Base-by-base conservation (phyloP, 2,329 filamentous ascomycete species). In the Trichoderma gracile region DNA sequence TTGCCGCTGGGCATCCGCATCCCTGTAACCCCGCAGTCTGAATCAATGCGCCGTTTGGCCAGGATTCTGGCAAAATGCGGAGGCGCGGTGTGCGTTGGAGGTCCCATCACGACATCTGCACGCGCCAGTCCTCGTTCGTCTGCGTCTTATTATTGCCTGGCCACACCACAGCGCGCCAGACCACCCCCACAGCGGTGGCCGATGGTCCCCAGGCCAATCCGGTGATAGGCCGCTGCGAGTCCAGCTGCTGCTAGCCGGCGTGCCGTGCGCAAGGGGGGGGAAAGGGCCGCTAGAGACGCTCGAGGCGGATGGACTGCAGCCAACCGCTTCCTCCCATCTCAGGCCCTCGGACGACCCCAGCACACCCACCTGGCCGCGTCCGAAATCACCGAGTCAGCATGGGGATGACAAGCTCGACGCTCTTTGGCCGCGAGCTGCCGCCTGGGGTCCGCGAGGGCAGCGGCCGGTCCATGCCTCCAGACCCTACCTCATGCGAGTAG, bases 401-500 rank as follows among this genome's bases (percentile, higher is more conserved):
- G 40, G 86, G 86, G 57, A 85, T 87, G 50, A 88, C 84, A 23
- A 88, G 79, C 75, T 88, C 85, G 69, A 87, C 86, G 76, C 85
- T 87, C 75, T 83, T 86, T 40, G 85, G 84, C 53, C 86, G 79
- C 68, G 83, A 79, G 74, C 85, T 85, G 45, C 78, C 77, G 43
- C 81, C 78, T 3, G 85, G 83, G 56, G 81, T 80, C 54, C 86
- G 80, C 10, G 80, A 80, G 15, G 86, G 86, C 25, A 88, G 75
- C 7, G 86, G 86, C 9, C 85, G 79, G 67, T 87, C 84, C 69
- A 79, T 77, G 52, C 77, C 77, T 21, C 68, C 70, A 23, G 73
- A 70, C 38, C 67, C 70, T 40, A 67, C 58, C 25, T 75, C 74
- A 64, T 66, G 60, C 8, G 64, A 64, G 43, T 78, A 76, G 74